Percentiles rank a stretch among this genome's conserved stretches.
Evolutionary conservation across 2,329 filamentous ascomycete species (phyloP).

Genomic region (Cladosporium sp.): DNA sequence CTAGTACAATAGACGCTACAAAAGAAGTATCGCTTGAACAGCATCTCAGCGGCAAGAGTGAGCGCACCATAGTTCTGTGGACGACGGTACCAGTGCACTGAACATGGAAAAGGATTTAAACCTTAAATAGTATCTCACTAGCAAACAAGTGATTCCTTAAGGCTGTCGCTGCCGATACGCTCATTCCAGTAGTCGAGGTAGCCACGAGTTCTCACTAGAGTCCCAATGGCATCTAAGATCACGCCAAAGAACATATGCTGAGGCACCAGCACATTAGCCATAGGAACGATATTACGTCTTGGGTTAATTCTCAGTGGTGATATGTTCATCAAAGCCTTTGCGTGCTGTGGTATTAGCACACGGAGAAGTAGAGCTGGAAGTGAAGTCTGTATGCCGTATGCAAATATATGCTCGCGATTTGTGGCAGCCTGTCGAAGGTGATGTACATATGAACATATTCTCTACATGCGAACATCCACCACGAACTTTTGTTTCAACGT

Average conservation of each 20-base stretch:
- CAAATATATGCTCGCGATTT: not conserved
- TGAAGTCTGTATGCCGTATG: not conserved
- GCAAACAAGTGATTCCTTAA: rapidly evolving
- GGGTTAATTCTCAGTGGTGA: not conserved
- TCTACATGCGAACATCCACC: not conserved
- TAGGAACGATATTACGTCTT: not conserved
- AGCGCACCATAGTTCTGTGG: not conserved
- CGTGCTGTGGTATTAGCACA: not conserved
- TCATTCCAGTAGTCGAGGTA: not conserved
- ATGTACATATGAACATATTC: not conserved
- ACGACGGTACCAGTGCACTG: not conserved
- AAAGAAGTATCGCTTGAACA: too few relatives aligned
- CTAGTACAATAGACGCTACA: not conserved
- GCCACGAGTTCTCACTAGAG: not conserved
- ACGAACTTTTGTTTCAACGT: not conserved
- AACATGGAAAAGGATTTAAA: not conserved
- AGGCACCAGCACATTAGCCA: not conserved
- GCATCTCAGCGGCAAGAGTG: not conserved
- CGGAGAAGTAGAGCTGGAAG: not conserved
- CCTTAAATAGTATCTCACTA: not conserved
- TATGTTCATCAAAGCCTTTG: not conserved
- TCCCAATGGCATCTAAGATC: not conserved
- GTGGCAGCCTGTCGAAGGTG: not conserved
- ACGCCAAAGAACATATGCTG: not conserved
- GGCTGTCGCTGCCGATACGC: not conserved